Conservation (phyloP, 2,329 filamentous ascomycete genomes). For the Corniculantispora saksenae region DNA sequence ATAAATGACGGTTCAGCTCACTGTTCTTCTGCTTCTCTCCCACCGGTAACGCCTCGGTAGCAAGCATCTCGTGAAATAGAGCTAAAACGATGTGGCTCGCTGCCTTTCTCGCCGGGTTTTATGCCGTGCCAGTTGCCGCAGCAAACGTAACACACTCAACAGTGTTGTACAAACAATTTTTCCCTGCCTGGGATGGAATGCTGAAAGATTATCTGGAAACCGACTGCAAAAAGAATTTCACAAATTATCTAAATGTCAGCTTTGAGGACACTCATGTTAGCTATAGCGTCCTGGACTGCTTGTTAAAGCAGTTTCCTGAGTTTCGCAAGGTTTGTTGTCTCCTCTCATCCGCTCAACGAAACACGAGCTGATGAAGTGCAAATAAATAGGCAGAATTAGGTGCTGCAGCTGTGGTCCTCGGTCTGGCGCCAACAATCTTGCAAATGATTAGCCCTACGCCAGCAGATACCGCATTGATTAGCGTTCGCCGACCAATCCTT, state of each 20-base stretch:
- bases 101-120: neutral
- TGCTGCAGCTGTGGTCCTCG: slow-evolving; percentile 7
- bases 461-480: slow-evolving; percentile 6
- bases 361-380: neutral
- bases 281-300: slow-evolving; percentile 1
- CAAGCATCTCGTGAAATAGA: neutral
- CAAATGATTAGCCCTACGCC: slow-evolving; percentile 7
- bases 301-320: slow-evolving; percentile 11
- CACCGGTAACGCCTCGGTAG: neutral
- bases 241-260: slow-evolving; percentile 8
- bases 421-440: neutral
- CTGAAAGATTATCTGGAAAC: neutral
- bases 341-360: neutral
- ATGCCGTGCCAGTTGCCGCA: neutral
- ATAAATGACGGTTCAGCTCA: neutral
- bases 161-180: slow-evolving; percentile 5
- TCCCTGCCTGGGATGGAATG: slow-evolving; percentile 4
- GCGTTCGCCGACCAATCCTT: neutral
- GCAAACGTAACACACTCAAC: slow-evolving; percentile 5
- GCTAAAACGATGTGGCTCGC: neutral
- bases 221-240: neutral
- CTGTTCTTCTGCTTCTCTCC: neutral
- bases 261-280: slow-evolving; percentile 1
- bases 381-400: neutral
- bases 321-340: slow-evolving; percentile 1